phyloP scores from a whole-genome alignment of 2,329 filamentous ascomycete genomes.

The Chaetomiaceae sp. region DNA sequence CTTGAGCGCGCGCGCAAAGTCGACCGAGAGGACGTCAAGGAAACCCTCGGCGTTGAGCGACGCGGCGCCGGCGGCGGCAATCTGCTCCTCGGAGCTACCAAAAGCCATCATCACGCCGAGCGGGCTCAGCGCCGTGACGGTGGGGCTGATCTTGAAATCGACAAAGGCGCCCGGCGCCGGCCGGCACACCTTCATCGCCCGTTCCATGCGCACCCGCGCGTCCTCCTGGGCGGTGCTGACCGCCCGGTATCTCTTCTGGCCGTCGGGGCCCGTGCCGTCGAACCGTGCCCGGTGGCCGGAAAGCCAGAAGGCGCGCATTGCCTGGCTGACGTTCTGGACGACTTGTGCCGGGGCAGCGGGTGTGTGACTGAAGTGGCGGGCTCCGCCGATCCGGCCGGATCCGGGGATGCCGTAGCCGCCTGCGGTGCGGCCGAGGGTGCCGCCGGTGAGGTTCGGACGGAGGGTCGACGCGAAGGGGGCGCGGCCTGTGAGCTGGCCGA shows the following conservation, averaged over 20 bases:
- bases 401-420: conserved; percentile 79
- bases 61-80: conserved; percentile 40
- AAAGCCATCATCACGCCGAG: conserved; percentile 51
- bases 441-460: conserved; percentile 86
- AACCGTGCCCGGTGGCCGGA: conserved; percentile 85
- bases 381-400: conserved; percentile 62
- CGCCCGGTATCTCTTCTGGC: conserved; percentile 73
- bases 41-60: conserved; percentile 79
- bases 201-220: conserved; percentile 59
- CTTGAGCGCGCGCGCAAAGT: conserved; percentile 82
- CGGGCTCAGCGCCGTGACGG: conserved; percentile 79
- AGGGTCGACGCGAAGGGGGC: conserved; percentile 85
- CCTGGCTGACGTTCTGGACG: conserved; percentile 90
- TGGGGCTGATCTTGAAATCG: conserved; percentile 84
- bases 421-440: conserved; percentile 75
- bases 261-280: conserved; percentile 68
- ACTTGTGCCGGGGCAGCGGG: conserved; percentile 84
- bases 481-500: conserved; percentile 62
- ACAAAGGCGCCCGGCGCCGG: conserved; percentile 70
- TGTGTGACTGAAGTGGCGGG: conserved; percentile 84
- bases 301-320: conserved; percentile 87
- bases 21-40: conserved; percentile 75
- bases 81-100: conserved; percentile 35
- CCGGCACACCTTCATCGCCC: conserved; percentile 41
- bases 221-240: conserved; percentile 73